Percentiles rank a stretch among this genome's conserved stretches.
phyloP scores from a whole-genome alignment of 2,329 filamentous ascomycete species.

The Colletotrichum gloeosporioides region DNA sequence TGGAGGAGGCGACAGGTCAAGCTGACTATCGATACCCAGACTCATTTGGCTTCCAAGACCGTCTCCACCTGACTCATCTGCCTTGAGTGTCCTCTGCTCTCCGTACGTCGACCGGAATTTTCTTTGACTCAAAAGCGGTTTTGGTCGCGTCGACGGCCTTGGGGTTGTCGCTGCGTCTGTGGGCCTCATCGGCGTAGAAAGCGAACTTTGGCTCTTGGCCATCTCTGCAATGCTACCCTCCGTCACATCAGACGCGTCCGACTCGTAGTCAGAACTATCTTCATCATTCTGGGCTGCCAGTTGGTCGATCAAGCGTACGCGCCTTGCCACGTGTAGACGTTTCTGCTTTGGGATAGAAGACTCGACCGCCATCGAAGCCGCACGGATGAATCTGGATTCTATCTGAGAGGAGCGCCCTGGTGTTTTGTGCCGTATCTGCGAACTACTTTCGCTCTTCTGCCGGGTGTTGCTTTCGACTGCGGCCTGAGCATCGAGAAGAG shows the following conservation, averaged over 20 bases:
- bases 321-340: not conserved
- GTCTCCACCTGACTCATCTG: slow-evolving; percentile 29
- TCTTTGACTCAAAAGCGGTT: not conserved
- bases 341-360: not conserved
- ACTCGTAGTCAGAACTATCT: slow-evolving; percentile 13
- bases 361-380: not conserved
- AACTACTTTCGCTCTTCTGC: not conserved
- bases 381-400: not conserved
- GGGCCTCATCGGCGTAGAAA: not conserved
- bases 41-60: slow-evolving; percentile 28
- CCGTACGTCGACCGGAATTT: slow-evolving; percentile 21
- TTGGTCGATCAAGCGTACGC: slow-evolving; percentile 22
- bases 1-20: slow-evolving; percentile 11
- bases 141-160: slow-evolving; percentile 6
- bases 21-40: slow-evolving; percentile 26
- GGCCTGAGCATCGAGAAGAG: not conserved
- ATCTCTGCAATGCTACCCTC: not conserved
- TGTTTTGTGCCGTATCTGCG: not conserved
- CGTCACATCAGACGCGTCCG: not conserved
- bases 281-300: slow-evolving; percentile 16
- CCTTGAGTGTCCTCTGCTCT: slow-evolving; percentile 35
- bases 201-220: not conserved
- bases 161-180: not conserved
- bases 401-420: not conserved
- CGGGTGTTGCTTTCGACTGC: not conserved